Conservation (phyloP, 345 rosid species). For the Salix arbutifolia region DNA sequence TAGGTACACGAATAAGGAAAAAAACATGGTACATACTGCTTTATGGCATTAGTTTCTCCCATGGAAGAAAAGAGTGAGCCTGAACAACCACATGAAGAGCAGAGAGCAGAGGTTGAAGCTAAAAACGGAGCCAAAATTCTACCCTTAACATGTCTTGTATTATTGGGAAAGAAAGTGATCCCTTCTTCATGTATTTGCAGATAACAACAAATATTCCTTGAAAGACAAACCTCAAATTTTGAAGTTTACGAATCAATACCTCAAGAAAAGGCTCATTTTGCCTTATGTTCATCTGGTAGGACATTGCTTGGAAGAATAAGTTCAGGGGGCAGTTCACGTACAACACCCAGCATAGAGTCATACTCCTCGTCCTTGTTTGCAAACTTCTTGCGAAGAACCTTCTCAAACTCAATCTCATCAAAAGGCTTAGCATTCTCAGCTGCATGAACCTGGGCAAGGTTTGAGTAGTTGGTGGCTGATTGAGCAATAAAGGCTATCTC, state of each 20-base stretch:
- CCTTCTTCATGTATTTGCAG: slow-evolving; percentile 34
- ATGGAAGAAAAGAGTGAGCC: slow-evolving; percentile 9
- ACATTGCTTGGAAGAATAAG: slow-evolving; percentile 72
- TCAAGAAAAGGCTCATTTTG: slow-evolving; percentile 38
- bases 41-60: slow-evolving; percentile 23
- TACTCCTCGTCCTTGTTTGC: slow-evolving; percentile 68
- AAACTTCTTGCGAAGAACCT: slow-evolving; percentile 78
- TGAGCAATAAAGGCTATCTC: slow-evolving; percentile 70
- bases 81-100: slow-evolving; percentile 15
- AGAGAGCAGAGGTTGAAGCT: slow-evolving; percentile 3
- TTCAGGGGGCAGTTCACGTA: slow-evolving; percentile 75
- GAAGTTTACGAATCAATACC: slow-evolving; percentile 21
- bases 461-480: slow-evolving; percentile 73
- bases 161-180: slow-evolving; percentile 39
- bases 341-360: slow-evolving; percentile 81
- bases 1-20: slow-evolving; percentile 17
- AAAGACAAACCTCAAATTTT: slow-evolving; percentile 23
- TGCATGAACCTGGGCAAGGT: slow-evolving; percentile 86
- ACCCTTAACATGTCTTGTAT: slow-evolving; percentile 32
- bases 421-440: slow-evolving; percentile 83
- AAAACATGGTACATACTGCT: slow-evolving; percentile 23
- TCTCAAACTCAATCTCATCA: slow-evolving; percentile 82
- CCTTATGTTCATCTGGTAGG: slow-evolving; percentile 46
- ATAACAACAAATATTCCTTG: slow-evolving; percentile 30
- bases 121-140: slow-evolving; percentile 18